Percentiles rank a stretch among this genome's conserved stretches.
Conservation (phyloP, 129 eudicot species). For the Deinandra increscens region DNA sequence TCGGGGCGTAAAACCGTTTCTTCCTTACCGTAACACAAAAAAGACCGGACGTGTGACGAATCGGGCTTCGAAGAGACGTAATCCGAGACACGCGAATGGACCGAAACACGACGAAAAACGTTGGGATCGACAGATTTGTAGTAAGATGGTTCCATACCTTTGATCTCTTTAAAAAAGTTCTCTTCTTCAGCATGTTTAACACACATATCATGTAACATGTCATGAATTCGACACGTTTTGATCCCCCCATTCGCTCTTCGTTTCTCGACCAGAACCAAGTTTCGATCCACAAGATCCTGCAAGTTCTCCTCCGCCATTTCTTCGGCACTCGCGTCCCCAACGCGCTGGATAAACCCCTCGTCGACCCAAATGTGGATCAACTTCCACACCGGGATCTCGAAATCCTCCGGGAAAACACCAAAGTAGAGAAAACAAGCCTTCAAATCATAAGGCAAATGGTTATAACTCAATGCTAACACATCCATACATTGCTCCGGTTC, state of each 20-base stretch:
- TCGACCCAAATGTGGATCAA: conserved; percentile 52
- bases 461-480: conserved; percentile 47
- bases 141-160: conserved; percentile 9
- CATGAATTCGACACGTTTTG: conserved; percentile 54
- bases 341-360: conserved; percentile 48
- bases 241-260: conserved; percentile 42
- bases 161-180: conserved; percentile 36
- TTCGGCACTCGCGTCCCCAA: conserved; percentile 36
- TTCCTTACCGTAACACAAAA: conserved; percentile 24
- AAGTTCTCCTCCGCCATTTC: conserved; percentile 49
- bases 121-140: conserved; percentile 3
- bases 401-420: conserved; percentile 11
- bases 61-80: conserved; percentile 3
- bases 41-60: conserved; percentile 22
- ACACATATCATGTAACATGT: conserved; percentile 50
- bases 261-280: conserved; percentile 39
- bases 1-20: not conserved
- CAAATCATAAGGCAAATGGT: conserved; percentile 28
- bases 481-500: conserved; percentile 48
- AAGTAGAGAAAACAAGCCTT: conserved; percentile 5
- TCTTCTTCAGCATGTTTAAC: conserved; percentile 45
- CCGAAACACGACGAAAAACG: conserved; percentile 30
- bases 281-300: conserved; percentile 51
- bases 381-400: conserved; percentile 39
- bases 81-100: conserved; percentile 25